These are phyloP conservation scores for Nissolia schottii DNA, from an alignment of 306 rosid species.

Conservation along the genomic window DNA sequence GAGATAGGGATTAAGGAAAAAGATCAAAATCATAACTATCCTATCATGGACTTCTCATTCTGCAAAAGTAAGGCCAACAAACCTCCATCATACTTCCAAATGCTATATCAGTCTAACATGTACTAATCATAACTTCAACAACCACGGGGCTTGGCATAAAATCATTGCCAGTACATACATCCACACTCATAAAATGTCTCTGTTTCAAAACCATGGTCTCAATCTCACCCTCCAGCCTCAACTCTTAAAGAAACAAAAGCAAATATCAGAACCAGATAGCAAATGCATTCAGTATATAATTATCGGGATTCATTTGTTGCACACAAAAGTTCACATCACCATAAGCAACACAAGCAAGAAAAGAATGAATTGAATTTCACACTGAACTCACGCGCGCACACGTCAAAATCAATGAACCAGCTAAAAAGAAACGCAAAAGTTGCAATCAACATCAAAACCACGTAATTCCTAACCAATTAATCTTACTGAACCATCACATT, in stretches of 20 bases:
- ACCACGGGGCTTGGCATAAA: neutral
- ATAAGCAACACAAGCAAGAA: constrained; percentile 9
- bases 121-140: neutral
- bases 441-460: neutral
- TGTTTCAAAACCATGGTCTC: neutral
- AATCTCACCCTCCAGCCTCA: neutral
- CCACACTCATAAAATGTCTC: neutral
- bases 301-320: neutral
- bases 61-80: constrained; percentile 5
- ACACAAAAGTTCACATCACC: constrained; percentile 11
- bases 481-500: neutral
- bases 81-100: neutral
- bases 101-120: neutral
- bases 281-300: neutral
- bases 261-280: neutral
- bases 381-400: neutral
- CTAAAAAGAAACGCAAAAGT: neutral
- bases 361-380: neutral
- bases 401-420: neutral
- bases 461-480: neutral
- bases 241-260: constrained; percentile 5
- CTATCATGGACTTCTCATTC: neutral
- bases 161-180: neutral
- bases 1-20: neutral
- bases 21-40: neutral